These are phyloP conservation scores for Saccharomyces hybrid DNA, from an alignment of 1,139 yeast genomes.

Conservation along the genomic window DNA sequence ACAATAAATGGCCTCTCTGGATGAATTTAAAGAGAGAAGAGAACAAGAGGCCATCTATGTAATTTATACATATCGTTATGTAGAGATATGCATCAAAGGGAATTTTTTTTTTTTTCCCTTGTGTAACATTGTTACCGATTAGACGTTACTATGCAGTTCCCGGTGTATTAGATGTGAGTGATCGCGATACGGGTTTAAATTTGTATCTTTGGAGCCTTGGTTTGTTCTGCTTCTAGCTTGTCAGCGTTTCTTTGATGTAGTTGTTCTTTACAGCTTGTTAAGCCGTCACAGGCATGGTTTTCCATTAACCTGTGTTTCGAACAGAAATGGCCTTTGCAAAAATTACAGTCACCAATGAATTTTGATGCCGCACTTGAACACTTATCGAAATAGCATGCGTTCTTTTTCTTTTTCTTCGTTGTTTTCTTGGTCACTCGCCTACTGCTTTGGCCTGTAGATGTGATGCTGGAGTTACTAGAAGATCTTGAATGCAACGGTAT, in stretches of 20 bases:
- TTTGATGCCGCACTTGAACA: slow-evolving; percentile 67
- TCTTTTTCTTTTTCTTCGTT: slow-evolving; percentile 43
- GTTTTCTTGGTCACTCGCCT: not conserved
- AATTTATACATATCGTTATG: not conserved
- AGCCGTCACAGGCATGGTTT: slow-evolving; percentile 73
- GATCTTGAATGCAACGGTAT: not conserved
- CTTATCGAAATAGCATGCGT: slow-evolving; percentile 52
- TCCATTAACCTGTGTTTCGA: slow-evolving; percentile 82
- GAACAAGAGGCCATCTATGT: not conserved
- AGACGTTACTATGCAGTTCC: not conserved
- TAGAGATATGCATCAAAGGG: not conserved
- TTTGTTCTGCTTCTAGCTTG: slow-evolving; percentile 41
- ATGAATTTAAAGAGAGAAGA: not conserved
- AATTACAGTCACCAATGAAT: slow-evolving; percentile 82
- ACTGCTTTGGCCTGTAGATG: slow-evolving; percentile 1
- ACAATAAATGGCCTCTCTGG: not conserved
- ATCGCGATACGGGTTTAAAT: slow-evolving; percentile 10
- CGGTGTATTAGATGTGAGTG: not conserved
- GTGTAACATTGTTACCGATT: not conserved
- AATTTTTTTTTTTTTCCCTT: not conserved
- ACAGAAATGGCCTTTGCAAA: slow-evolving; percentile 81
- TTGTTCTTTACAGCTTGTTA: slow-evolving; percentile 72
- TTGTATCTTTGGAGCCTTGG: slow-evolving; percentile 39
- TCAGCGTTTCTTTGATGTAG: slow-evolving; percentile 56
- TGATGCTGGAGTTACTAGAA: not conserved